Conservation (phyloP, 441 rosid species). For the Euphorbia schlechtendalii region DNA sequence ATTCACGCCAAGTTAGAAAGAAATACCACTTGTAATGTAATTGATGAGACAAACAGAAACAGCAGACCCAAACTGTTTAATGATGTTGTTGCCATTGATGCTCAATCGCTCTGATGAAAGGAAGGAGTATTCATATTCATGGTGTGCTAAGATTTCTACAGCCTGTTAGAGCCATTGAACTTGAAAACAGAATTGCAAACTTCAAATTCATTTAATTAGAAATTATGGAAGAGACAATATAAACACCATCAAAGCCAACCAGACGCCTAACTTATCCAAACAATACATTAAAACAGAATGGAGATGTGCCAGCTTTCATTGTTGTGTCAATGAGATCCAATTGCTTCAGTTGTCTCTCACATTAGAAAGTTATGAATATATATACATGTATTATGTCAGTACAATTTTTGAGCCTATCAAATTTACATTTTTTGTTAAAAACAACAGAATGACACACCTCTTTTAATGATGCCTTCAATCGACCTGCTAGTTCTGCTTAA, state of each 20-base stretch:
- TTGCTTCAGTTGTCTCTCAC: slow-evolving; percentile 29
- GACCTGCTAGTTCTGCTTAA: slow-evolving; percentile 21
- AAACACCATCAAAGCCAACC: slow-evolving; percentile 73
- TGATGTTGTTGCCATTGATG: slow-evolving; percentile 29
- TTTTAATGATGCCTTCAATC: slow-evolving; percentile 30
- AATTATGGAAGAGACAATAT: slow-evolving; percentile 1
- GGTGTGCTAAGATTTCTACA: slow-evolving; percentile 45
- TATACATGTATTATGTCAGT: too few species aligned
- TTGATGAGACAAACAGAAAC: slow-evolving; percentile 39
- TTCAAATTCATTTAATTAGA: not conserved
- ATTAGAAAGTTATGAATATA: slow-evolving; percentile 37
- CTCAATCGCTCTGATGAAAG: slow-evolving; percentile 39
- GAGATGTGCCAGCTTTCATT: slow-evolving; percentile 33
- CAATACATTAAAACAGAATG: slow-evolving; percentile 49
- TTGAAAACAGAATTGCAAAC: not conserved
- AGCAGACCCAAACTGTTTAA: slow-evolving; percentile 42
- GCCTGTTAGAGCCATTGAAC: slow-evolving; percentile 47
- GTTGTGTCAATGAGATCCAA: slow-evolving; percentile 35
- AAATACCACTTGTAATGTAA: slow-evolving; percentile 49
- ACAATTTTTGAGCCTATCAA: not conserved
- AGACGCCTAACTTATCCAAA: slow-evolving; percentile 65
- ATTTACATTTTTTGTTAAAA: not conserved
- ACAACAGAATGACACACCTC: slow-evolving; percentile 36
- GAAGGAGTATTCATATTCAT: slow-evolving; percentile 41
- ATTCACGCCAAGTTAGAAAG: slow-evolving; percentile 13